These are phyloP conservation scores for Cupressus sempervirens DNA, from an alignment of 75 land plant species.

Conservation along the genomic window DNA sequence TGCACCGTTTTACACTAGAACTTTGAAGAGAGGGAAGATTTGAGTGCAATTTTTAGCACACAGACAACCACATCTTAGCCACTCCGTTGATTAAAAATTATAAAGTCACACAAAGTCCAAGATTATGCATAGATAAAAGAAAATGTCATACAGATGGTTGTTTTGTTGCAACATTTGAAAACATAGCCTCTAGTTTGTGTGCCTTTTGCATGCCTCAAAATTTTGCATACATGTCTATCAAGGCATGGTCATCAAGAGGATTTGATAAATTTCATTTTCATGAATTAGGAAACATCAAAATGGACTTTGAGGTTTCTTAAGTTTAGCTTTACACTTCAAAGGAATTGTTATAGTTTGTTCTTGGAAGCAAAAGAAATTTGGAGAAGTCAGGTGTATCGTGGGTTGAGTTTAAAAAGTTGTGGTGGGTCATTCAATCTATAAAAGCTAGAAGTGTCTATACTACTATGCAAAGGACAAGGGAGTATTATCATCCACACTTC, in stretches of 20 bases:
- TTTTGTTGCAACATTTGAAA: too few species aligned
- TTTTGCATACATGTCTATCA: not conserved
- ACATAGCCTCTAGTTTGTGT: not conserved
- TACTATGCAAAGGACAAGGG: too few species aligned
- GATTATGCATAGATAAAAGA: not conserved
- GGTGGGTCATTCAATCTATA: too few species aligned
- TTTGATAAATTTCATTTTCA: not conserved
- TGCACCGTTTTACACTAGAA: too few species aligned
- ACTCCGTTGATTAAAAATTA: not conserved
- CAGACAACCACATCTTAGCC: not conserved
- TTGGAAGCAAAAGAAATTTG: too few species aligned
- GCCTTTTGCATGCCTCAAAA: not conserved
- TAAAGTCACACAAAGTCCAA: not conserved
- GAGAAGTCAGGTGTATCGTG: too few species aligned
- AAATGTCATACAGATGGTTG: too few species aligned
- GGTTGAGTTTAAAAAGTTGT: too few species aligned
- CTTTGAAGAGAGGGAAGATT: too few species aligned
- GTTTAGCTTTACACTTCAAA: not conserved
- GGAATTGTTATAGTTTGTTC: too few species aligned
- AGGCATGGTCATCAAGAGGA: not conserved
- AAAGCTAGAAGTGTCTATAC: too few species aligned
- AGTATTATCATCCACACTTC: too few species aligned
- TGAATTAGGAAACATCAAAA: not conserved
- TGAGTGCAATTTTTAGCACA: not conserved
- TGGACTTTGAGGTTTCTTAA: not conserved